Base-by-base conservation (phyloP, 1,284 basidiomycete species). In the Thecaphora frezii region DNA sequence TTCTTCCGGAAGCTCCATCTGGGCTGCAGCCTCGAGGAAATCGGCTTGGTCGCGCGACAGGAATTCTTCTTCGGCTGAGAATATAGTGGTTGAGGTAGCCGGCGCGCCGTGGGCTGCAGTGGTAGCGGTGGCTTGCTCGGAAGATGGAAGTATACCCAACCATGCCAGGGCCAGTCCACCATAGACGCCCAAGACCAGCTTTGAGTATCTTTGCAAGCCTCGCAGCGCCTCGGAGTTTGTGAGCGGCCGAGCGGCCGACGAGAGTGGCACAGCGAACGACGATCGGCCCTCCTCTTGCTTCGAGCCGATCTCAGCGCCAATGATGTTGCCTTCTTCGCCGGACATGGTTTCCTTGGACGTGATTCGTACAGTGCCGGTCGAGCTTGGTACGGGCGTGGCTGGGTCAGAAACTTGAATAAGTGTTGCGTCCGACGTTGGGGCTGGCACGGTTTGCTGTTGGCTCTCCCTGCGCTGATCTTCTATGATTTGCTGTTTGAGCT, bases 111-210 rank as follows among this genome's bases (percentile, higher is more conserved):
- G 23, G n/a, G 36, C 26, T 3, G 39, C 22, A 18, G 45, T 12
- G 12, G 51, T 26, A 13, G 22, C 38, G n/a, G 49, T 10, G 10
- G 13, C 16, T 37, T 46, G 13, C 10, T n/a, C 30, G 10, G 36
- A 14, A 22, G 19, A 13, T 8, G 71, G 71, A 46, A 73, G 55
- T 2, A 50, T 55, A 39, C 71, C 66, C n/a, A 73, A 48, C 69
- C 69, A 73, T 30, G 66, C 65, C 14, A 73, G 51, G 1, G 69
- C 71, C 26, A 70, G 47, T 7, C 73, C 73, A 4, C 73, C 73
- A 38, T 75, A 75, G 5, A 72, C 67, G 36, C 69, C 73, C 4
- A 75, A 53, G 13, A 75, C 71, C 37, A 75, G 58, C 44, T 66
- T 66, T 1, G 71, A 70, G 50, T 75, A 73, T 19, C 67, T 56